These are phyloP conservation scores for Yamadazyma endophytica DNA, from an alignment of 805 yeast species.

Conservation along the genomic window DNA sequence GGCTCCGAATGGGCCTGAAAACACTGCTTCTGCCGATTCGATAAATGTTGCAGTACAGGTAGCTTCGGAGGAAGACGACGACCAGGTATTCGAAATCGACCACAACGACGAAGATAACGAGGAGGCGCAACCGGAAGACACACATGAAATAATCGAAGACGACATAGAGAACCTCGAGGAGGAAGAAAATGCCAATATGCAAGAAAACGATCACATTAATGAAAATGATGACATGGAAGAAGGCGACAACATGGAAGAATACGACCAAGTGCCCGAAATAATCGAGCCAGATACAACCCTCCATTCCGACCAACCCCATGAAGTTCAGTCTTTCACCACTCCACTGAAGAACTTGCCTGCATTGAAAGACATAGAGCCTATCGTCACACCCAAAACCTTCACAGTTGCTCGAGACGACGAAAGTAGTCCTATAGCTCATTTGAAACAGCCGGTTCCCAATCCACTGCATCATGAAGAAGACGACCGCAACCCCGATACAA, in stretches of 20 bases:
- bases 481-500: no score
- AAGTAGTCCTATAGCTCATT: constrained; percentile 24
- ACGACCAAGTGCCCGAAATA: constrained; percentile 9
- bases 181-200: no score
- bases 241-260: constrained; percentile 3
- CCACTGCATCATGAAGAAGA: constrained; percentile 1
- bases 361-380: constrained; percentile 37
- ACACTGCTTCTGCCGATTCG: no score
- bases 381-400: constrained; percentile 38
- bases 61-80: no score
- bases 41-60: no score
- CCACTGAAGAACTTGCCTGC: constrained; percentile 41
- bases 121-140: no score
- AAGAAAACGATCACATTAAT: background rate
- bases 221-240: constrained; percentile 1
- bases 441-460: no score
- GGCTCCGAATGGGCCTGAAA: no score
- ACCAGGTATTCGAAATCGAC: no score
- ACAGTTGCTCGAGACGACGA: constrained; percentile 34
- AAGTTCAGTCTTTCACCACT: constrained; percentile 35
- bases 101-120: no score
- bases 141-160: no score
- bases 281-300: constrained; percentile 1
- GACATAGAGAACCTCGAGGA: no score
- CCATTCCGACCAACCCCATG: background rate